These are phyloP conservation scores for Yamadazyma philogaea DNA, from an alignment of 805 yeast species.

Conservation along the genomic window DNA sequence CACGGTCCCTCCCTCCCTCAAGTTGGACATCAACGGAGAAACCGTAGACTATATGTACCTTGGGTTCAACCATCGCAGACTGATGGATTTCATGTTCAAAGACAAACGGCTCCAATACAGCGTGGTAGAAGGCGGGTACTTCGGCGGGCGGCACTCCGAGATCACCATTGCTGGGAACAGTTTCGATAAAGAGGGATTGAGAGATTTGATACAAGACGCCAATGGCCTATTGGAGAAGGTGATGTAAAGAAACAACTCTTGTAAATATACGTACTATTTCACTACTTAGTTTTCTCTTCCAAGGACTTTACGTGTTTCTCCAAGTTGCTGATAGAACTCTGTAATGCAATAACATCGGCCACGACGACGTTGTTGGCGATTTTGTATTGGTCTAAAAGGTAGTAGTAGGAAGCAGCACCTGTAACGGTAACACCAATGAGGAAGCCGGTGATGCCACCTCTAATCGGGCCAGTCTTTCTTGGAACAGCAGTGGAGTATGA, in stretches of 20 bases:
- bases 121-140: conserved; percentile 53
- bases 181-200: conserved; percentile 21
- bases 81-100: conserved; percentile 39
- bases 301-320: conserved; percentile 66
- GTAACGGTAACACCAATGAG: conserved; percentile 72
- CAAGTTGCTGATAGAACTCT: conserved; percentile 61
- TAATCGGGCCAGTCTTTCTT: conserved; percentile 39
- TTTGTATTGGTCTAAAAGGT: conserved; percentile 74
- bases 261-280: neutral
- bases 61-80: conserved; percentile 42
- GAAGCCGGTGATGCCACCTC: conserved; percentile 68
- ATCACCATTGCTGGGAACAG: conserved; percentile 43
- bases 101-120: conserved; percentile 40
- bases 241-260: neutral
- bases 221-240: neutral
- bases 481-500: conserved; percentile 27
- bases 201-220: conserved; percentile 24
- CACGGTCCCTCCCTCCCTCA: conserved; percentile 38
- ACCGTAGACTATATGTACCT: conserved; percentile 45
- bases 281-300: conserved; percentile 36
- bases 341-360: conserved; percentile 70
- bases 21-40: conserved; percentile 35
- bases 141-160: conserved; percentile 54
- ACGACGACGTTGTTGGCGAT: conserved; percentile 67
- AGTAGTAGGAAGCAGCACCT: conserved; percentile 74